Percentiles rank a stretch among this genome's conserved stretches.
Evolutionary conservation across 2,329 filamentous ascomycete genomes (phyloP).

Genomic region (Hypoxylon sp.): DNA sequence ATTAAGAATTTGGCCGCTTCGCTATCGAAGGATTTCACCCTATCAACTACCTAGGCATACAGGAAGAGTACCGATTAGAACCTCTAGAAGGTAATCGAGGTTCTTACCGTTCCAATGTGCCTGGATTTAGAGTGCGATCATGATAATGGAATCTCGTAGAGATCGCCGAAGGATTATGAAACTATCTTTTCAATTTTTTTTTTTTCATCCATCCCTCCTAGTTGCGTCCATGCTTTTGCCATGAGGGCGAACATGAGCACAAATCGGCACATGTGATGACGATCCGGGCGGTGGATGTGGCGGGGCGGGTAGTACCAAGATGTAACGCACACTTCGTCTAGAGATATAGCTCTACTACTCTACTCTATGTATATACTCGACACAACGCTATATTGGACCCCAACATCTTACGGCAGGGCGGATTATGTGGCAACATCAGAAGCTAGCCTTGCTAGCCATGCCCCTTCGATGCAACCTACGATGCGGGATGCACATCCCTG

Average conservation of each 20-base stretch:
- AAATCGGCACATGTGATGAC: slow-evolving; percentile 20
- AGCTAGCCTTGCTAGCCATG: slow-evolving; percentile 25
- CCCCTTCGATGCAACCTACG: slow-evolving; percentile 10
- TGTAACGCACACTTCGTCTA: slow-evolving; percentile 20
- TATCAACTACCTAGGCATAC: not conserved
- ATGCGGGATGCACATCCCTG: slow-evolving; percentile 39
- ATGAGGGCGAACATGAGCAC: not conserved
- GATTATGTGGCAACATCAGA: slow-evolving; percentile 21
- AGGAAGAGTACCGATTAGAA: not conserved
- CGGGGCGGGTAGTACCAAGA: slow-evolving; percentile 15
- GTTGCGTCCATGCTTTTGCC: not conserved
- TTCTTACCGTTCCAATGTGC: not conserved
- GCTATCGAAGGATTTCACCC: not conserved
- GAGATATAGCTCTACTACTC: not conserved
- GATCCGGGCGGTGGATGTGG: slow-evolving; percentile 26
- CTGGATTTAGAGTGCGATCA: not conserved
- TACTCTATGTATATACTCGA: not conserved
- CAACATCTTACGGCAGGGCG: slow-evolving; percentile 18
- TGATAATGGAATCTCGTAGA: not conserved
- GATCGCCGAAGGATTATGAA: slow-evolving; percentile 15
- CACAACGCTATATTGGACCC: slow-evolving; percentile 3
- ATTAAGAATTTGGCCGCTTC: slow-evolving; percentile 5
- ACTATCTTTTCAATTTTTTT: not conserved
- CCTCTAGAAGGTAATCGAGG: not conserved
- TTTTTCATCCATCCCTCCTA: not conserved